Evolutionary conservation across 2,329 filamentous ascomycete genomes (phyloP), one percentile per base, ranked within the genome.

Genomic region (Phialocephala subalpina): DNA sequence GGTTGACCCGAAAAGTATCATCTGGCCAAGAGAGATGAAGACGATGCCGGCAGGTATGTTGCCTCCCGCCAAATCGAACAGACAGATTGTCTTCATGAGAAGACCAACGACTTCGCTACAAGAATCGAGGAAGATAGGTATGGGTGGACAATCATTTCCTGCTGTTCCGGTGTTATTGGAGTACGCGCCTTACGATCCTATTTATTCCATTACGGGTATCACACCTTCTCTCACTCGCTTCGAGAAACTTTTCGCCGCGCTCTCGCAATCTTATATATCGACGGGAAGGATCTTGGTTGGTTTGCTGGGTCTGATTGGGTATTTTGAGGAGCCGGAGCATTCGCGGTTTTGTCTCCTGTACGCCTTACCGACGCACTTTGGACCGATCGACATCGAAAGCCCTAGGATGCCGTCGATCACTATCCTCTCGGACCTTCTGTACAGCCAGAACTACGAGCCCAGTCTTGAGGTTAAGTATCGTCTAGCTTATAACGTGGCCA

Each of bases 341-440:
- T 89, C 92, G 0, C 85, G 92, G 11, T 86, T 93, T 62, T 92
- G 92, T 5, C 82, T 95, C 12, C 85, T 95, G 12, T 95, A 93
- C 73, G 89, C 91, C 58, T 86, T 94, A 35, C 92, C 92, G 1
- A 83, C 86, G 0, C 82, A 84, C 9, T 90, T 92, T 78, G 84
- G 86, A 68, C 81, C 87, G 11, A 82, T 88, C 11, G 83, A 83
- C 3, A 83, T 86, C 45, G 84, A 86, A 63, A 79, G 80, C 27
- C 77, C 83, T 11, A 84, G 83, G 42, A 72, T 76, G 63, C 75
- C 74, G n/a, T 69, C 68, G 0, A 72, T 75, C 3, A 84, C 82
- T 53, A 86, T 86, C 0, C 76, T 90, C 6, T 78, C 80, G 16
- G 82, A 88, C 61, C 80, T 90, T 12, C 80, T 90, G 0, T 72